Evolutionary conservation across 2,329 filamentous ascomycete species (phyloP).

Genomic region (Sclerotinia borealis): DNA sequence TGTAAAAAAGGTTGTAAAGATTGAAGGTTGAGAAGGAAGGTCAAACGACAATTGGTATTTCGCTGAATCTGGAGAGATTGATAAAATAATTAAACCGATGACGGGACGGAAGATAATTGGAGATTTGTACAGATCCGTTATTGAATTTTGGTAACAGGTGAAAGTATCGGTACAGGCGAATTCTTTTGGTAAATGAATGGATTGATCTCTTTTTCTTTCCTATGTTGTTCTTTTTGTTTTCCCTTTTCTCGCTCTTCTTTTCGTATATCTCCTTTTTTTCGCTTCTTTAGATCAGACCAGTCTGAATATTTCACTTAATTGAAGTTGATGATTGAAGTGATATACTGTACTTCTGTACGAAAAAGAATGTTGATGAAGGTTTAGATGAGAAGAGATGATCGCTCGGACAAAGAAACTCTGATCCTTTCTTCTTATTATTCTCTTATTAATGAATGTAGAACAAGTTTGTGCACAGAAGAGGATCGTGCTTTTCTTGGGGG

Average conservation of each 20-base stretch:
- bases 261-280: not conserved
- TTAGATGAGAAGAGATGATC: conserved; percentile 5
- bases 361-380: not conserved
- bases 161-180: not conserved
- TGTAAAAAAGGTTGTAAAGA: not conserved
- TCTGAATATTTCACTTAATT: not conserved
- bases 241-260: not conserved
- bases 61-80: not conserved
- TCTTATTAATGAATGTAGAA: not conserved
- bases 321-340: not conserved
- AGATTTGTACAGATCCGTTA: not conserved
- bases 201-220: not conserved
- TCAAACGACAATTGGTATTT: not conserved
- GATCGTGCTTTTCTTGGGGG: not conserved
- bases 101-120: conserved; percentile 5
- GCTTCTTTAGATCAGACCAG: not conserved
- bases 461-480: not conserved
- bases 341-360: too few relatives aligned
- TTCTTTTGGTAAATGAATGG: not conserved
- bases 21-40: not conserved
- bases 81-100: not conserved
- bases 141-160: not conserved
- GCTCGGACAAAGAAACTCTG: conserved; percentile 2
- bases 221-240: not conserved
- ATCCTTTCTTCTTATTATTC: not conserved